Conservation (phyloP, 2,329 filamentous ascomycete species). For the Epichloe amarillans region DNA sequence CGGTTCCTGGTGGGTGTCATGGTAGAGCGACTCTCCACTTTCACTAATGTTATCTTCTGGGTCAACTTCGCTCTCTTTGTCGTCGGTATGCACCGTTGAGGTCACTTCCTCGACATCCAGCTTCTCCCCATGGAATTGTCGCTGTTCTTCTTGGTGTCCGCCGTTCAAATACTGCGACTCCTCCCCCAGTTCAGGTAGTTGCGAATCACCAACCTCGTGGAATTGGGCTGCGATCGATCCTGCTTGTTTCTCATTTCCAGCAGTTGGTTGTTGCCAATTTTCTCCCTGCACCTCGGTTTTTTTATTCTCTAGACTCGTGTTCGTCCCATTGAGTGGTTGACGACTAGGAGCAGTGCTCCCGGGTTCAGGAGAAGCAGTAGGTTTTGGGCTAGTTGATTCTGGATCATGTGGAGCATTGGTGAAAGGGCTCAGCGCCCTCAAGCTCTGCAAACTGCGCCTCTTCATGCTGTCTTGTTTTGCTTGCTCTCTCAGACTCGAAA, state of each 20-base stretch:
- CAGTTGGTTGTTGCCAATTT: conserved; percentile 2
- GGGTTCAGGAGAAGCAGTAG: conserved; percentile 7
- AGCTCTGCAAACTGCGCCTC: conserved; percentile 60
- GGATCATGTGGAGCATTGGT: conserved; percentile 45
- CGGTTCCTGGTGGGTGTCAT: conserved; percentile 44
- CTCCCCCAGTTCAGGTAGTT: background rate
- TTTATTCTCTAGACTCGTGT: background rate
- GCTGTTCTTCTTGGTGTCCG: background rate
- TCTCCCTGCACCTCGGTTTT: background rate
- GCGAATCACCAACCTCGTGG: background rate
- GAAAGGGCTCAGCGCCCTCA: conserved; percentile 67
- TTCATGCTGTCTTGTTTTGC: conserved; percentile 68
- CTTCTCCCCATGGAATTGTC: background rate
- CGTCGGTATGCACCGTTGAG: background rate
- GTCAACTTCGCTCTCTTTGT: conserved; percentile 12
- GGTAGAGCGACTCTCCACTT: conserved; percentile 49
- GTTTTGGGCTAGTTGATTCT: conserved; percentile 8
- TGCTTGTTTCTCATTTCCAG: conserved; percentile 5
- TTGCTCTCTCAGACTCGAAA: conserved; percentile 66
- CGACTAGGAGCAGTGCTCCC: conserved; percentile 1
- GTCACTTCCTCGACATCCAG: conserved; percentile 1
- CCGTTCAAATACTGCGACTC: background rate
- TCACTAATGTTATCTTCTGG: conserved; percentile 36
- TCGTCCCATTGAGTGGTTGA: background rate
- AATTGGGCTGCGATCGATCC: background rate